These are phyloP conservation scores for Thyridium curvatum DNA, from an alignment of 2,329 filamentous ascomycete species.

Conservation along the genomic window DNA sequence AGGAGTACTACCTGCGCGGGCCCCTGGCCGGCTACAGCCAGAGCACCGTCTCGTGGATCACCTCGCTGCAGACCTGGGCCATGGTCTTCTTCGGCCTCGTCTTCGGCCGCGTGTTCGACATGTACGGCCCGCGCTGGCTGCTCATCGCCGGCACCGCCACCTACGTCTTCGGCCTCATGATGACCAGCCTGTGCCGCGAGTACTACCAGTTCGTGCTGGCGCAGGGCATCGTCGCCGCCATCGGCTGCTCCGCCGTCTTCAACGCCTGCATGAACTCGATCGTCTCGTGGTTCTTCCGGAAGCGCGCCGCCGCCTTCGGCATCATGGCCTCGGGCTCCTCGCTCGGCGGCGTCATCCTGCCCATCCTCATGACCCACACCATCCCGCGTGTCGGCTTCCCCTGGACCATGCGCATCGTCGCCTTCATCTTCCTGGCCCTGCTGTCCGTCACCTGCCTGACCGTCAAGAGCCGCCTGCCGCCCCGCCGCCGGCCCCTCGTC, in stretches of 20 bases:
- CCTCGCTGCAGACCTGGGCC: constrained; percentile 41
- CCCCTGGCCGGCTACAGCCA: constrained; percentile 39
- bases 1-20: constrained; percentile 45
- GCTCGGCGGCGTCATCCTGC: constrained; percentile 45
- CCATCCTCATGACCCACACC: constrained; percentile 50
- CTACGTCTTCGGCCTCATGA: constrained; percentile 55
- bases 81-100: constrained; percentile 39
- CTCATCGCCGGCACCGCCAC: constrained; percentile 43
- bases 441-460: constrained; percentile 20
- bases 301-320: constrained; percentile 40
- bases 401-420: constrained; percentile 29
- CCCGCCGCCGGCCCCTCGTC: constrained; percentile 29
- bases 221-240: constrained; percentile 23
- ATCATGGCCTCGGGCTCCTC: constrained; percentile 41
- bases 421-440: constrained; percentile 27
- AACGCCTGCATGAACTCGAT: constrained; percentile 25
- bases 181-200: constrained; percentile 40
- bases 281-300: constrained; percentile 40
- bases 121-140: constrained; percentile 50
- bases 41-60: constrained; percentile 51
- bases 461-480: constrained; percentile 27
- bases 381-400: constrained; percentile 37
- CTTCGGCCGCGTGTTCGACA: constrained; percentile 44
- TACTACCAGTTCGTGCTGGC: constrained; percentile 34
- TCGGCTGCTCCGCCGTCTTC: constrained; percentile 28